Evolutionary conservation across 768 basidiomycete species (phyloP).

Genomic region (Podaxis carcinomalis): DNA sequence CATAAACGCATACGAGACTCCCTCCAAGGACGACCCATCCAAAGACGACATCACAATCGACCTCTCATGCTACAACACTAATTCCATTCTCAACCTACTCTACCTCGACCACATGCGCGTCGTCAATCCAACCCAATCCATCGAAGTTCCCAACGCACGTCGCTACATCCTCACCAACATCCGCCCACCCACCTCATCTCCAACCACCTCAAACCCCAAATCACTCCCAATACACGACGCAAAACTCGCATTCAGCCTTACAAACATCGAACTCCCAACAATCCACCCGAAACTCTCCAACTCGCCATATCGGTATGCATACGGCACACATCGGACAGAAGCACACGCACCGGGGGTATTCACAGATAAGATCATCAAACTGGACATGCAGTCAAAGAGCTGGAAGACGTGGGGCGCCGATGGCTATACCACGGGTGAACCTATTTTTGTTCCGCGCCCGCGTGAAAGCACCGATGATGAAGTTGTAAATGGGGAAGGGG

Average conservation of each 20-base stretch:
- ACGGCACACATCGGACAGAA: neutral
- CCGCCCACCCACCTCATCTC: neutral
- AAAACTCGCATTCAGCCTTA: neutral
- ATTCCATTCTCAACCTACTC: conserved; percentile 1
- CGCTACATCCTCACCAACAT: neutral
- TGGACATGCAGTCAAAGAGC: neutral
- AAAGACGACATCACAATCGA: conserved; percentile 2
- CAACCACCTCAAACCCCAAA: neutral
- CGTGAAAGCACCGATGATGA: neutral
- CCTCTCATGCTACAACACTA: neutral
- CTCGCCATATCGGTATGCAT: neutral
- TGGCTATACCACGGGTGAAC: conserved; percentile 2
- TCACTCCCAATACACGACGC: neutral
- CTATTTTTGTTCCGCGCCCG: neutral
- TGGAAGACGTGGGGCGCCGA: conserved; percentile 1
- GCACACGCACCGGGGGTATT: neutral
- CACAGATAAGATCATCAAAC: conserved; percentile 3
- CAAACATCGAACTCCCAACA: conserved; percentile 2
- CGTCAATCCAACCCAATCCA: neutral
- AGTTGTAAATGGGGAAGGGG: neutral
- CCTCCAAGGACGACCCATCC: neutral
- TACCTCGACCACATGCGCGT: conserved; percentile 6
- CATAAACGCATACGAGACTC: conserved; percentile 3
- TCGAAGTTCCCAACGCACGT: neutral
- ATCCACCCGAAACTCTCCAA: neutral